phyloP scores from a whole-genome alignment of 805 yeast species.

The Yamadazyma takamatsuzukensis region DNA sequence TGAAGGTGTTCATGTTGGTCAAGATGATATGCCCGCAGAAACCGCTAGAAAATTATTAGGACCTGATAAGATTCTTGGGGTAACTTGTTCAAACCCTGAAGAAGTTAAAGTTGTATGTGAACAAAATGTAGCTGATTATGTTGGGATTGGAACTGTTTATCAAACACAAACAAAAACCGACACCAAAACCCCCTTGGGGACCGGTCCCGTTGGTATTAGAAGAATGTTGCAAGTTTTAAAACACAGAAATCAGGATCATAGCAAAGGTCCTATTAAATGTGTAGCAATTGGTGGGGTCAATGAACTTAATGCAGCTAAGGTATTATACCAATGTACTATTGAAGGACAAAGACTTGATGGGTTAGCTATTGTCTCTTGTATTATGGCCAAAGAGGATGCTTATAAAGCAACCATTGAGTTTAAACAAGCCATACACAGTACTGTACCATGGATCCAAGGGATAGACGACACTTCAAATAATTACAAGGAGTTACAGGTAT shows the following conservation, averaged over 20 bases:
- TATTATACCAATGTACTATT: constrained; percentile 46
- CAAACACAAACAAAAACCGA: constrained; percentile 69
- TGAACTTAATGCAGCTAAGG: constrained; percentile 55
- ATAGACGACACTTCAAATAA: not conserved
- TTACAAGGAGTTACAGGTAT: not conserved
- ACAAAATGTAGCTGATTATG: constrained; percentile 62
- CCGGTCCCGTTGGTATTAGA: constrained; percentile 66
- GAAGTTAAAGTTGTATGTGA: constrained; percentile 53
- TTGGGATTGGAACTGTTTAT: constrained; percentile 81
- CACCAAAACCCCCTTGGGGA: constrained; percentile 44
- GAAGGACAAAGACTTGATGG: constrained; percentile 61
- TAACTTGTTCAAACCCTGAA: constrained; percentile 58
- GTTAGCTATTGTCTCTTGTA: constrained; percentile 84
- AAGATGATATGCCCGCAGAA: constrained; percentile 72
- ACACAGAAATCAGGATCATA: constrained; percentile 16
- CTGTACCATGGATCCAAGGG: constrained; percentile 7
- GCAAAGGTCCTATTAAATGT: constrained; percentile 37
- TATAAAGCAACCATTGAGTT: constrained; percentile 42
- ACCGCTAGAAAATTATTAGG: constrained; percentile 66
- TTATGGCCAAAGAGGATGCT: constrained; percentile 64
- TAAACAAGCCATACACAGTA: constrained; percentile 21
- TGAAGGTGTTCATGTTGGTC: constrained; percentile 92
- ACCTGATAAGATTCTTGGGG: constrained; percentile 71
- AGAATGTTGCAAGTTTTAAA: constrained; percentile 46
- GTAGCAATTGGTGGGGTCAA: constrained; percentile 83